These are phyloP conservation scores for Nitzschia sp. DNA, from an alignment of 108 stramenopile species.

Conservation along the genomic window DNA sequence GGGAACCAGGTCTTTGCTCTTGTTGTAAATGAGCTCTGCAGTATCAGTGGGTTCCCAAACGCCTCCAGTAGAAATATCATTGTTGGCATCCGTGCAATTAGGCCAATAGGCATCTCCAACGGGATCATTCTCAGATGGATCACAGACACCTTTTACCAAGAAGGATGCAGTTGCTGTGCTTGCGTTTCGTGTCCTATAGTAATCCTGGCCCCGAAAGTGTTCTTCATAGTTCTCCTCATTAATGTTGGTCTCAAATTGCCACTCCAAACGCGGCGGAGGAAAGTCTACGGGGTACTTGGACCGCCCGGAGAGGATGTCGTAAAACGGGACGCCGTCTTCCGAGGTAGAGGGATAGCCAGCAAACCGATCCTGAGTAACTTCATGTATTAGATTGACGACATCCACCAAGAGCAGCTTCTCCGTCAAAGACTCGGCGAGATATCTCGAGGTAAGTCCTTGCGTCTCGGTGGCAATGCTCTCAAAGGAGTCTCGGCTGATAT, in stretches of 20 bases:
- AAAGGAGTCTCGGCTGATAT: conserved; percentile 6
- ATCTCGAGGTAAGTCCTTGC: conserved; percentile 18
- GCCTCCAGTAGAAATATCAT: conserved; percentile 49
- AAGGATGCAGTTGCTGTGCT: conserved; percentile 37
- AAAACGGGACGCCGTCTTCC: conserved; percentile 48
- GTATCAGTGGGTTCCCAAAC: conserved; percentile 37
- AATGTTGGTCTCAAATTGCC: conserved; percentile 43
- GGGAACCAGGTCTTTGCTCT: conserved; percentile 34
- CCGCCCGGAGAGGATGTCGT: conserved; percentile 15
- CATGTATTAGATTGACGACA: conserved; percentile 26
- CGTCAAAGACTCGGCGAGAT: conserved; percentile 40
- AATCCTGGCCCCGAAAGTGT: conserved; percentile 29
- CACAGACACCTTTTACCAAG: conserved; percentile 47
- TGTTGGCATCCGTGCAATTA: conserved; percentile 64
- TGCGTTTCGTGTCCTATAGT: conserved; percentile 18
- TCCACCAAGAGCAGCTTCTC: conserved; percentile 12
- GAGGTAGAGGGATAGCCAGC: conserved; percentile 40
- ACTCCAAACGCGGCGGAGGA: conserved; percentile 41
- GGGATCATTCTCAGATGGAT: conserved; percentile 35
- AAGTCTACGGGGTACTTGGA: conserved; percentile 24
- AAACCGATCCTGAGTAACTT: conserved; percentile 53
- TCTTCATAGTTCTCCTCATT: conserved; percentile 43
- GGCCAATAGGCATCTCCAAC: conserved; percentile 31
- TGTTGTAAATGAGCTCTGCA: conserved; percentile 28
- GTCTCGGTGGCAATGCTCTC: conserved; percentile 8